Conservation (phyloP, 352 stramenopile genomes). For the Thalassiosira livingstoniorum region DNA sequence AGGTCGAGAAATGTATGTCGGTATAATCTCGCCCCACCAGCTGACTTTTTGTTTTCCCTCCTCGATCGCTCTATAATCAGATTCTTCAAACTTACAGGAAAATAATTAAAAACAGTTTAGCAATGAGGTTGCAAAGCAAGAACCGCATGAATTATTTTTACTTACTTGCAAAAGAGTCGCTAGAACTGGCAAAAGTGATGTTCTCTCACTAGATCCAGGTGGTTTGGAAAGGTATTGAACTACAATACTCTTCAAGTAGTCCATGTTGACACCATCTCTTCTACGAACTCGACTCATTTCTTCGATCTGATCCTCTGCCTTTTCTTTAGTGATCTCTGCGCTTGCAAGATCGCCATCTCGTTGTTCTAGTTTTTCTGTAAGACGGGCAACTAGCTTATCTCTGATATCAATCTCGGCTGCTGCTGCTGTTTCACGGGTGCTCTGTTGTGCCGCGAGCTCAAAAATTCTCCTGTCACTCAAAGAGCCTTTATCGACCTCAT, state of each 20-base stretch:
- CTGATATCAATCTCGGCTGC: slow-evolving; percentile 79
- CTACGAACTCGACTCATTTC: slow-evolving; percentile 76
- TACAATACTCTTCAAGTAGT: slow-evolving; percentile 87
- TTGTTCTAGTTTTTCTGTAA: slow-evolving; percentile 74
- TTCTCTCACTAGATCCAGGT: slow-evolving; percentile 80
- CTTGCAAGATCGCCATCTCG: slow-evolving; percentile 76
- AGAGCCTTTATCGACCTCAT: slow-evolving; percentile 83
- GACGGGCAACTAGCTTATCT: slow-evolving; percentile 74
- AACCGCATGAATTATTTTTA: too few relatives aligned
- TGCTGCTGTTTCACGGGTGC: slow-evolving; percentile 79
- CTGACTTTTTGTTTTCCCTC: slow-evolving; percentile 81
- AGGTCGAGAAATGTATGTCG: slow-evolving; percentile 70
- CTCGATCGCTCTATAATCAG: slow-evolving; percentile 85
- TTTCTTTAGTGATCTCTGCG: slow-evolving; percentile 73
- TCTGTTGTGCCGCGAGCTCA: slow-evolving; percentile 84
- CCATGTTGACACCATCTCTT: slow-evolving; percentile 85
- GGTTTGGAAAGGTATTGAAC: slow-evolving; percentile 86
- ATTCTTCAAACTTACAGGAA: slow-evolving; percentile 83
- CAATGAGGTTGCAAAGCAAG: too few relatives aligned
- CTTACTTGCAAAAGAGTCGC: slow-evolving; percentile 69
- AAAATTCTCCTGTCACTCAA: slow-evolving; percentile 85
- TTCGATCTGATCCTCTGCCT: slow-evolving; percentile 79
- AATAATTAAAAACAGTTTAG: not conserved
- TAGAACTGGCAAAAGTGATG: slow-evolving; percentile 82
- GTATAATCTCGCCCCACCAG: slow-evolving; percentile 82